Base-by-base conservation (phyloP, 2,329 filamentous ascomycete species). In the Onygenales sp. region DNA sequence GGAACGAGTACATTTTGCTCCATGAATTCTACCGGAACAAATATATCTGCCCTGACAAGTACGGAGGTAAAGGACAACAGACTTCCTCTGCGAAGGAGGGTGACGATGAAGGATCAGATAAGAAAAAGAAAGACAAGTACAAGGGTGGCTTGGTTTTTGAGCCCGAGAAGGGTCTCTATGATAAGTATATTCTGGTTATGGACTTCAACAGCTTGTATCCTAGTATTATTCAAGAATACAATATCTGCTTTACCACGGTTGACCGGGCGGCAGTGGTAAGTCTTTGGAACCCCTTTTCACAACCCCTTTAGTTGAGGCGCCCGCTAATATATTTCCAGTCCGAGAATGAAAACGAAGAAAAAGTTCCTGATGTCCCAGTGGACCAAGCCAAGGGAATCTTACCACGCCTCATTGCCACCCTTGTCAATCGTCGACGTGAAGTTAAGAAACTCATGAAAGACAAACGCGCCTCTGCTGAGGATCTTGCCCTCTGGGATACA, bases 181-280 rank as follows among this genome's bases (percentile, higher is more conserved):
- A 98, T 78, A 95, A 94, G 72, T 96, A 94, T 69, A 87, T 98
- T 52, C 81, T 98, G 53, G 94, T 98, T 70, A 98, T 98, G 94
- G 93, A 98, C 77, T 98, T 98, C 78, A 98, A 98, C 79, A 96
- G 91, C 63, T 78, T 98, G 57, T 98, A 98, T 64, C 93, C 93
- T 35, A 96, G 89, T 66, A 97, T 98, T 65, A 98, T 98, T 57
- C 94, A 98, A 66, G 94, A 98, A 78, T 98, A 85, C 75, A 98
- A 98, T 72, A 98, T 98, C 62, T 98, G 94, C 76, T 98, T 98
- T 72, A 98, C 93, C 2, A 98, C 94, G 0, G 90, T 98, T 6
- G 88, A 97, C 57, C 80, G 93, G 61, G 77, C 81, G 42, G 76
- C 81, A 56, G 73, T 85, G 62, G 86, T 89, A 79, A 75, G 83